Evolutionary conservation across 306 rosid genomes (phyloP).

Genomic region (Echinosophora koreensis): DNA sequence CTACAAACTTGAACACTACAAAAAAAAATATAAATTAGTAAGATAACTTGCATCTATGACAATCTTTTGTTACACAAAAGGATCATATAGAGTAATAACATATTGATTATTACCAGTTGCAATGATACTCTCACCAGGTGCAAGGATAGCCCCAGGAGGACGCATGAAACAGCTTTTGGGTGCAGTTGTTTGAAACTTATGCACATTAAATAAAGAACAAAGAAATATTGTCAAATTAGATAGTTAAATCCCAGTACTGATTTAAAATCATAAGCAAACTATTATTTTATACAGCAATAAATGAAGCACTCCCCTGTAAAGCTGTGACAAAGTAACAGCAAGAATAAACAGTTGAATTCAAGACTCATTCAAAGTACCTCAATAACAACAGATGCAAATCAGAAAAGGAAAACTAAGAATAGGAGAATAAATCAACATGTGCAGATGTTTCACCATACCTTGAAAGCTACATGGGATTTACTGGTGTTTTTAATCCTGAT

Average conservation of each 20-base stretch:
- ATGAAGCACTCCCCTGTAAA: slow-evolving; percentile 15
- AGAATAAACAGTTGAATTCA: slow-evolving; percentile 27
- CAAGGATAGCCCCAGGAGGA: slow-evolving; percentile 97
- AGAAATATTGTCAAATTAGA: slow-evolving; percentile 41
- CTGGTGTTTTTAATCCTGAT: slow-evolving; percentile 89
- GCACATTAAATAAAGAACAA: slow-evolving; percentile 33
- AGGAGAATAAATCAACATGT: slow-evolving; percentile 5
- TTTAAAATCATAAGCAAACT: slow-evolving; percentile 5
- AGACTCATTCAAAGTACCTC: slow-evolving; percentile 10
- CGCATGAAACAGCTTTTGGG: slow-evolving; percentile 99
- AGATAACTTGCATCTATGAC: slow-evolving; percentile 10
- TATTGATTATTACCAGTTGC: slow-evolving; percentile 80
- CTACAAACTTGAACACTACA: slow-evolving; percentile 96
- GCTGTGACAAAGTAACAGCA: slow-evolving; percentile 31
- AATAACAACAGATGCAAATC: slow-evolving; percentile 20
- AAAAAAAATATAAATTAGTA: slow-evolving; percentile 41
- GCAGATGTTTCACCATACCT: slow-evolving; percentile 61
- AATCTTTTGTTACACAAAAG: slow-evolving; percentile 15
- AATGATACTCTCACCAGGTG: slow-evolving; percentile 94
- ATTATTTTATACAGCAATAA: slow-evolving; percentile 21
- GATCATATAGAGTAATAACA: slow-evolving; percentile 8
- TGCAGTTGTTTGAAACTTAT: slow-evolving; percentile 96
- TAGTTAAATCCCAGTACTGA: not conserved
- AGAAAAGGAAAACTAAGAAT: slow-evolving; percentile 20
- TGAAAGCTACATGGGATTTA: slow-evolving; percentile 91